Evolutionary conservation across 805 yeast species (phyloP).

Genomic region (Schwanniomyces occidentalis): DNA sequence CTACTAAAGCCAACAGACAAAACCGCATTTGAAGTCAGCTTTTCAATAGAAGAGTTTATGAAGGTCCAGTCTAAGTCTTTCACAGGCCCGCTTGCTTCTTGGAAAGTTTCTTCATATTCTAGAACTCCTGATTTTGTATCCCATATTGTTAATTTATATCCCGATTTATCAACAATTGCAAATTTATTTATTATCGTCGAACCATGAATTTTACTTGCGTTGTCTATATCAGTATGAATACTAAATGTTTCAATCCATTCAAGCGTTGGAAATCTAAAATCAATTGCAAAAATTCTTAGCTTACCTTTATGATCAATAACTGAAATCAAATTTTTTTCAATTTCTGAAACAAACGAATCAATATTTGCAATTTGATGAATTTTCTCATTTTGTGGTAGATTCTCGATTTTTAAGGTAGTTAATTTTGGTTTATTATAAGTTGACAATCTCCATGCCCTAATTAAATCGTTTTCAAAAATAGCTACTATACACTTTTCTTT

Average conservation of each 20-base stretch:
- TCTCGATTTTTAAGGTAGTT: constrained; percentile 31
- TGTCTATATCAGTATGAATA: constrained; percentile 55
- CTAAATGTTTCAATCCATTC: constrained; percentile 54
- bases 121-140: constrained; percentile 66
- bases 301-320: constrained; percentile 48
- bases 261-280: constrained; percentile 2
- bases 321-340: constrained; percentile 45
- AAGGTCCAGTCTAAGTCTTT: constrained; percentile 88
- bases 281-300: constrained; percentile 20
- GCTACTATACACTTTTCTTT: constrained; percentile 47
- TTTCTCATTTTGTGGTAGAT: constrained; percentile 37
- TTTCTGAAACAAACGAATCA: constrained; percentile 21
- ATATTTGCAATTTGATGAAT: constrained; percentile 53
- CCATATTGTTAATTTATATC: constrained; percentile 69
- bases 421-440: constrained; percentile 13
- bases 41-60: constrained; percentile 26
- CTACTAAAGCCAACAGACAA: constrained; percentile 76
- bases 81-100: constrained; percentile 37
- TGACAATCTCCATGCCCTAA: constrained; percentile 44
- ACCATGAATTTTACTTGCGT: constrained; percentile 61
- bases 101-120: constrained; percentile 56
- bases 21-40: constrained; percentile 47
- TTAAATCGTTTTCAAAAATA: constrained; percentile 39
- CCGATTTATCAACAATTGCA: constrained; percentile 65
- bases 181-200: constrained; percentile 69